Evolutionary conservation across 306 rosid species (phyloP).

Genomic region (Fragaria iinumae): DNA sequence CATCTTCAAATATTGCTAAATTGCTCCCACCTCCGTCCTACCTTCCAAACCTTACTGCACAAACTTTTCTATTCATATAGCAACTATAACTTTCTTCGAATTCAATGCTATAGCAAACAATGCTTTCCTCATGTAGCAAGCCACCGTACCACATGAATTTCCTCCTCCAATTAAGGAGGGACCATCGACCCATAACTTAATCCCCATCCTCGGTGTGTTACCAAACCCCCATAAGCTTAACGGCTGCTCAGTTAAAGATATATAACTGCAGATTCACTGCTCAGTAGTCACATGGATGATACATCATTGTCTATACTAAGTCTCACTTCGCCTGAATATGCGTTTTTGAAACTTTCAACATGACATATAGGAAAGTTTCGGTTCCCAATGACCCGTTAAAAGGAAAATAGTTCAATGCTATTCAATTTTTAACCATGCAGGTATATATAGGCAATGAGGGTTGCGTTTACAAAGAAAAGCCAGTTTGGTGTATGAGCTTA

Average conservation of each 20-base stretch:
- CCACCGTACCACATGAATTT: neutral
- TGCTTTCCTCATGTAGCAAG: neutral
- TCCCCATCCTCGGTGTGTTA: conserved; percentile 15
- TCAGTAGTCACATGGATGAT: conserved; percentile 23
- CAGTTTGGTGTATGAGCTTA: neutral
- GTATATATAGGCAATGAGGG: neutral
- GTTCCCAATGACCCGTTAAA: neutral
- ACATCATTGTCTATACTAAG: neutral
- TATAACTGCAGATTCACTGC: conserved; percentile 8
- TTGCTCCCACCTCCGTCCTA: neutral
- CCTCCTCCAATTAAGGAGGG: neutral
- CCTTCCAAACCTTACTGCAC: neutral
- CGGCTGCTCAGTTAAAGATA: conserved; percentile 5
- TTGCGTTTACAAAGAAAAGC: neutral
- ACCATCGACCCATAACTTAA: neutral
- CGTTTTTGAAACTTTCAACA: neutral
- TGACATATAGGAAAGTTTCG: neutral
- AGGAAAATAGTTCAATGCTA: neutral
- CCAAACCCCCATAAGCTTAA: conserved; percentile 9
- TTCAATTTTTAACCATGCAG: neutral
- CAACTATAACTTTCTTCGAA: neutral
- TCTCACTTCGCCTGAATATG: neutral
- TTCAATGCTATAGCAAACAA: neutral
- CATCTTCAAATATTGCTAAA: neutral
- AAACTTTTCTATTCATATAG: neutral